phyloP scores from a whole-genome alignment of 164 flowering plant species.

The Saururus chinensis region DNA sequence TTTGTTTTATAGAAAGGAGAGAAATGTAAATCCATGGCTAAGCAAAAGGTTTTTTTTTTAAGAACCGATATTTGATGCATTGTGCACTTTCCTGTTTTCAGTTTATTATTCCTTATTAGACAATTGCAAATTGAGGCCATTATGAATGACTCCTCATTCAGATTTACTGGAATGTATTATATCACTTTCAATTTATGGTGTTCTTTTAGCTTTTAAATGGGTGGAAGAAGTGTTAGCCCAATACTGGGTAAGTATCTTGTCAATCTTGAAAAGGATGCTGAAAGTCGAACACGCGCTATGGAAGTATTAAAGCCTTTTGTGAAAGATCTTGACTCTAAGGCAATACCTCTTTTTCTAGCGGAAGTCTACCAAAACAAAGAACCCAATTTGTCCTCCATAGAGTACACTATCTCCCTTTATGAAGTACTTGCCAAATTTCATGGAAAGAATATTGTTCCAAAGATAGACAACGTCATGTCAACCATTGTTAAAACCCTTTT shows the following conservation, averaged over 20 bases:
- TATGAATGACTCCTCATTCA: too few relatives aligned
- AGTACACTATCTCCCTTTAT: constrained; percentile 72
- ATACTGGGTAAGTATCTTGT: constrained; percentile 52
- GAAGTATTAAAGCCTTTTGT: constrained; percentile 71
- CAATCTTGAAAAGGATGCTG: constrained; percentile 86
- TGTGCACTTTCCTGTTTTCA: too few relatives aligned
- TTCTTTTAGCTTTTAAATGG: constrained; percentile 38
- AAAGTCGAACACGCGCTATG: constrained; percentile 82
- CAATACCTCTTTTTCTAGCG: constrained; percentile 71
- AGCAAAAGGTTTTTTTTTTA: too few relatives aligned
- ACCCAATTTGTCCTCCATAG: constrained; percentile 40
- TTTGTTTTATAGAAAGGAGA: too few relatives aligned
- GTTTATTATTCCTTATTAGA: too few relatives aligned
- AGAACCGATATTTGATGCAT: too few relatives aligned
- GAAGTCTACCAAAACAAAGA: constrained; percentile 77
- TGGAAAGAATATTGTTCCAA: constrained; percentile 71
- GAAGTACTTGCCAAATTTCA: constrained; percentile 85
- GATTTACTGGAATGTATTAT: too few relatives aligned
- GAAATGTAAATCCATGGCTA: too few relatives aligned
- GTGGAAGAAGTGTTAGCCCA: constrained; percentile 71
- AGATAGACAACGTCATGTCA: constrained; percentile 68
- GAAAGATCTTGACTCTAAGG: constrained; percentile 74
- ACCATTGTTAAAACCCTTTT: constrained; percentile 60
- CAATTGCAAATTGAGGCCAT: too few relatives aligned
- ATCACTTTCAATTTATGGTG: too few relatives aligned